A percentile compares a stretch with the other conserved stretches of the same genome.
phyloP scores from a whole-genome alignment of 1,284 basidiomycete species.

The Neonothopanus nambi region DNA sequence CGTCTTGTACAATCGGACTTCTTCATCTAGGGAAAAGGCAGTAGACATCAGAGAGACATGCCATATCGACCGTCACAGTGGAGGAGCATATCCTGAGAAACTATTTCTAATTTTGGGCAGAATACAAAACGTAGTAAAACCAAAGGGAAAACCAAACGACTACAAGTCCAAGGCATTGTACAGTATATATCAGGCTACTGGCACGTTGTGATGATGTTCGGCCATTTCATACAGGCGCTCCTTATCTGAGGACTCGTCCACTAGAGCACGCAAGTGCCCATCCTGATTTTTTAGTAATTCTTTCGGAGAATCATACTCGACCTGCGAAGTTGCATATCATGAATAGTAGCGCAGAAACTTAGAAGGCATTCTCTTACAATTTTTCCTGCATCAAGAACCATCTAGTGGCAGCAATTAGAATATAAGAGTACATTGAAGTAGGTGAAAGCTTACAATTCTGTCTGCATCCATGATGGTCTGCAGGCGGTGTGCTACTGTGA shows the following conservation, averaged over 20 bases:
- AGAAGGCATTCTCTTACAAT: conserved; percentile 8
- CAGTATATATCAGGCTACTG: no score
- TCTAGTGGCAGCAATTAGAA: not conserved
- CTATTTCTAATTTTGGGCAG: no score
- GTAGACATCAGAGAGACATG: no score
- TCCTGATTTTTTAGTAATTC: conserved; percentile 46
- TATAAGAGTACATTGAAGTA: not conserved
- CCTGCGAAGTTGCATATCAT: conserved; percentile 19
- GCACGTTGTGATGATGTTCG: not conserved
- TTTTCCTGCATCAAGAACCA: conserved; percentile 16
- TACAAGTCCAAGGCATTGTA: no score
- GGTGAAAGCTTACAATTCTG: conserved; percentile 9
- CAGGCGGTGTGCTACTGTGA: conserved; percentile 14
- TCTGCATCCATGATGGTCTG: conserved; percentile 16
- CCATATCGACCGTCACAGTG: no score
- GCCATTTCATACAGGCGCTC: conserved; percentile 29
- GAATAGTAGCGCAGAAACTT: not conserved
- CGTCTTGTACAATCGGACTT: conserved; percentile 85
- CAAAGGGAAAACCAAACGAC: no score
- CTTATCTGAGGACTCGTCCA: conserved; percentile 43
- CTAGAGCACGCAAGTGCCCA: conserved; percentile 47
- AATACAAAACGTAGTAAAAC: no score
- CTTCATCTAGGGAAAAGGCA: conserved; percentile 78
- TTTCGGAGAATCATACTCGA: conserved; percentile 49
- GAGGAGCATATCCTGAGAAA: no score